These are phyloP conservation scores for Pisolithus microcarpus DNA, from an alignment of 768 basidiomycete genomes.

Conservation along the genomic window DNA sequence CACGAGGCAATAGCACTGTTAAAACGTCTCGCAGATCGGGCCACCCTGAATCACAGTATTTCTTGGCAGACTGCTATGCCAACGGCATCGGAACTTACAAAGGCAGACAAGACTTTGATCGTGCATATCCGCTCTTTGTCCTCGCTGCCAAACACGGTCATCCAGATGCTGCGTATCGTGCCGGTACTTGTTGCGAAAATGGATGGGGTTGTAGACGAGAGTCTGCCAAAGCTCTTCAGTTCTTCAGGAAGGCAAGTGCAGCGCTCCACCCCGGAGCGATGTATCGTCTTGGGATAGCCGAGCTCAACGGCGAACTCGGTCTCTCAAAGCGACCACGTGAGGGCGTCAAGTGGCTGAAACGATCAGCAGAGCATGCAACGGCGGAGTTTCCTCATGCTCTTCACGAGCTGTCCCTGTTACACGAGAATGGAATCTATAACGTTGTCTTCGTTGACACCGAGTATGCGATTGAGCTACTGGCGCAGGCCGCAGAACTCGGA, in stretches of 20 bases:
- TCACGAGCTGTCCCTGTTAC: constrained; percentile 88
- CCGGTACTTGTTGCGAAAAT: constrained; percentile 97
- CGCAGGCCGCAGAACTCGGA: constrained; percentile 91
- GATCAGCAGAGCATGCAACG: constrained; percentile 89
- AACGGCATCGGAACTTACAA: constrained; percentile 95
- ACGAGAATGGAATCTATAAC: constrained; percentile 97
- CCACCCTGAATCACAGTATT: constrained; percentile 92
- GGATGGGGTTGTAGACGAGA: constrained; percentile 97
- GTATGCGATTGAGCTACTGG: constrained; percentile 89
- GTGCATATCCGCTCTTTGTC: constrained; percentile 92
- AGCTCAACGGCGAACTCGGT: constrained; percentile 92
- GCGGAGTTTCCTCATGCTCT: constrained; percentile 95
- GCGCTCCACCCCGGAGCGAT: constrained; percentile 90
- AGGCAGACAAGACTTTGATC: constrained; percentile 91
- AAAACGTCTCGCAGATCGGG: constrained; percentile 92
- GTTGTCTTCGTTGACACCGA: constrained; percentile 96
- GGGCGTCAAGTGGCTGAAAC: constrained; percentile 97
- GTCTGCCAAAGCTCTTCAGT: constrained; percentile 83
- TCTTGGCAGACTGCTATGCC: constrained; percentile 95
- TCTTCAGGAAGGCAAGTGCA: constrained; percentile 90
- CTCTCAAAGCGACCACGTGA: constrained; percentile 84
- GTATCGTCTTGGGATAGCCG: constrained; percentile 93
- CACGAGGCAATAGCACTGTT: constrained; percentile 83
- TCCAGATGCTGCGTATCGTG: constrained; percentile 90
- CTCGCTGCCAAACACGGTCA: constrained; percentile 96